These are phyloP conservation scores for Clonostachys sp. DNA, from an alignment of 2,329 filamentous ascomycete genomes.

Conservation along the genomic window DNA sequence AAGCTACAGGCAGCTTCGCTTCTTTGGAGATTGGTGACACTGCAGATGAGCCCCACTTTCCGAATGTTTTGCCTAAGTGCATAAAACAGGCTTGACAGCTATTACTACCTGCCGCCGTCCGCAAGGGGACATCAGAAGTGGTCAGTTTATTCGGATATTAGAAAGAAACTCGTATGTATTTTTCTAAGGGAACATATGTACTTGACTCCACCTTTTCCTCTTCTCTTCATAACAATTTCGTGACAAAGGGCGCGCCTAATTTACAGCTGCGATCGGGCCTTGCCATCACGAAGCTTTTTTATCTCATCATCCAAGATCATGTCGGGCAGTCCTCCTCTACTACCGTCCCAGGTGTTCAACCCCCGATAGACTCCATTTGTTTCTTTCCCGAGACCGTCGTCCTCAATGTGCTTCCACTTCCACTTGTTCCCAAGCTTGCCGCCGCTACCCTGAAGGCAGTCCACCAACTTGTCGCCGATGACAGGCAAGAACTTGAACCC, in stretches of 20 bases:
- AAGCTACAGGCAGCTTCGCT: no score
- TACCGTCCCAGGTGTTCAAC: slow-evolving; percentile 48
- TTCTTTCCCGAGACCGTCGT: slow-evolving; percentile 22
- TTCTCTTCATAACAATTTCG: no score
- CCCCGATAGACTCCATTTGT: slow-evolving; percentile 27
- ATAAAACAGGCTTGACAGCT: no score
- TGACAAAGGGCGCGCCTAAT: background rate
- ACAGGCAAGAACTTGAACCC: slow-evolving; percentile 68
- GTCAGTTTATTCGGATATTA: no score
- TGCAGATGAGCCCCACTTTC: no score
- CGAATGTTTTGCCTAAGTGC: no score
- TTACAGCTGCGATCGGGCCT: background rate
- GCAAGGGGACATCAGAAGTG: no score
- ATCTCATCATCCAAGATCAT: slow-evolving; percentile 41
- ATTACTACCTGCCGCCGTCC: no score
- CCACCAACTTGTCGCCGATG: slow-evolving; percentile 56
- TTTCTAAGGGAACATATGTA: no score
- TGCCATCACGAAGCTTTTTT: slow-evolving; percentile 4
- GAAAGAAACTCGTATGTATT: no score
- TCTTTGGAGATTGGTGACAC: no score
- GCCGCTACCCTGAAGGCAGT: slow-evolving; percentile 42
- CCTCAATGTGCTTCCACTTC: slow-evolving; percentile 57
- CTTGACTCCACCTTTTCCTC: no score
- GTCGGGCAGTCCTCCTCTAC: slow-evolving; percentile 40
- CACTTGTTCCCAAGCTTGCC: slow-evolving; percentile 51